phyloP scores from a whole-genome alignment of 1,284 basidiomycete genomes.

The Leccinum fuscescens region DNA sequence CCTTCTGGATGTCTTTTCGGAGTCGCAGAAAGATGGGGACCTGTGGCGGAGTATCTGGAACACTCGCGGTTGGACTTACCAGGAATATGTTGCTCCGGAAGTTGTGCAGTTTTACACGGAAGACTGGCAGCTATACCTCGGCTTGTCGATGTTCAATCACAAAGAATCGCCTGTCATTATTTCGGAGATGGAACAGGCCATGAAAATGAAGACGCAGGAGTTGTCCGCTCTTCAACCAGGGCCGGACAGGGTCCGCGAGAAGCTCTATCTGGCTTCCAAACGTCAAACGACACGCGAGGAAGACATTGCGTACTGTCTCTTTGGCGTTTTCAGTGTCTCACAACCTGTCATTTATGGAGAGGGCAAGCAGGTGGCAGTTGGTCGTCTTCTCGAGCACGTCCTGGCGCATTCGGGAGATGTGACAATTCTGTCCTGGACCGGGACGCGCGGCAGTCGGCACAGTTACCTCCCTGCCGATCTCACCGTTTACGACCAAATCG shows the following conservation, averaged over 20 bases:
- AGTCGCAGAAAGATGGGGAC: background rate
- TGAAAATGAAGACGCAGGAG: background rate
- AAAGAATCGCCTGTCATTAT: background rate
- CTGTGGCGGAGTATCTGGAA: background rate
- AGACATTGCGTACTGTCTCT: slow-evolving; percentile 7
- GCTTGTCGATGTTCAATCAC: background rate
- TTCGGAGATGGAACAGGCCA: background rate
- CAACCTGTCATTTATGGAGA: slow-evolving; percentile 10
- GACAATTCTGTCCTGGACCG: slow-evolving; percentile 7
- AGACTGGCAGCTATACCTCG: background rate
- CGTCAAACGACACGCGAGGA: slow-evolving; percentile 9
- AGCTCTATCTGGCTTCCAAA: slow-evolving; percentile 3
- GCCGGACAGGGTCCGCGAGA: background rate
- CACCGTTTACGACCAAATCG: slow-evolving; percentile 9
- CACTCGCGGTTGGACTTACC: background rate
- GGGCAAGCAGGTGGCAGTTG: background rate
- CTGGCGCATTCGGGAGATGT: slow-evolving; percentile 1
- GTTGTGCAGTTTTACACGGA: background rate
- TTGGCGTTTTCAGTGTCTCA: slow-evolving; percentile 4
- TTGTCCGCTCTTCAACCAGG: background rate
- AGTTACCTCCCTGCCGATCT: slow-evolving; percentile 13
- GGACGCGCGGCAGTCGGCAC: background rate
- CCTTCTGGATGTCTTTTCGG: background rate
- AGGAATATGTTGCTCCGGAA: background rate
- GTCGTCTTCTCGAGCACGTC: slow-evolving; percentile 7